phyloP scores from a whole-genome alignment of 1,284 basidiomycete genomes.

The Mycena sp. region DNA sequence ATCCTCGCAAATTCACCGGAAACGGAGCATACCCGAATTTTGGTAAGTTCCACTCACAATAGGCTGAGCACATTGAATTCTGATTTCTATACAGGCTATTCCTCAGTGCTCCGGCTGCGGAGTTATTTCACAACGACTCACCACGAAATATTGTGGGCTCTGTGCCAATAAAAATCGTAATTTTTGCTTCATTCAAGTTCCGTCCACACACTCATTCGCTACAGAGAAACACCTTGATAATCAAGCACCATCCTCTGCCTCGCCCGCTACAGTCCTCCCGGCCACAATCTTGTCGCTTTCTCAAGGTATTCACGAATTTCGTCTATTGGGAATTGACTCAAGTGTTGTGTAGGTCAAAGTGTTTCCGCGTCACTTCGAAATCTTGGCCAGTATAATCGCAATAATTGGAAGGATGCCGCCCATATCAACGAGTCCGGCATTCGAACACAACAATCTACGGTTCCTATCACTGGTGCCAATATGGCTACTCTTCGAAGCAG shows the following conservation, averaged over 20 bases:
- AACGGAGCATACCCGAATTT: no score
- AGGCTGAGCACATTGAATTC: not conserved
- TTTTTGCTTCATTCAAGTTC: no score
- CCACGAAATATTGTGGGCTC: not conserved
- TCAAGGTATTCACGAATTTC: not conserved
- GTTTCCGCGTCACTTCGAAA: not conserved
- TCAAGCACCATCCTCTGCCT: slow-evolving; percentile 4
- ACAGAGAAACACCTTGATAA: not conserved
- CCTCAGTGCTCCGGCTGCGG: not conserved
- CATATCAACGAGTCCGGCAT: slow-evolving; percentile 1
- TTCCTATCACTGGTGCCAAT: not conserved
- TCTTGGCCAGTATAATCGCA: not conserved
- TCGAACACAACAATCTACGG: not conserved
- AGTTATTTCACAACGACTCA: not conserved
- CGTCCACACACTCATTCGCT: no score
- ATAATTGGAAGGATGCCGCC: slow-evolving; percentile 2
- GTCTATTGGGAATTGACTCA: not conserved
- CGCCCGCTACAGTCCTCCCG: slow-evolving; percentile 1
- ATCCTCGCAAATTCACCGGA: no score
- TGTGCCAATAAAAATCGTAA: not conserved
- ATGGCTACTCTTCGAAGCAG: not conserved
- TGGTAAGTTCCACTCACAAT: no score
- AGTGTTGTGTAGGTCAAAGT: slow-evolving; percentile 3
- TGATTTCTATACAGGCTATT: not conserved
- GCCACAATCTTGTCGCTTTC: not conserved